Base-by-base conservation (phyloP, 1,284 basidiomycete species). In the Somion occarium region DNA sequence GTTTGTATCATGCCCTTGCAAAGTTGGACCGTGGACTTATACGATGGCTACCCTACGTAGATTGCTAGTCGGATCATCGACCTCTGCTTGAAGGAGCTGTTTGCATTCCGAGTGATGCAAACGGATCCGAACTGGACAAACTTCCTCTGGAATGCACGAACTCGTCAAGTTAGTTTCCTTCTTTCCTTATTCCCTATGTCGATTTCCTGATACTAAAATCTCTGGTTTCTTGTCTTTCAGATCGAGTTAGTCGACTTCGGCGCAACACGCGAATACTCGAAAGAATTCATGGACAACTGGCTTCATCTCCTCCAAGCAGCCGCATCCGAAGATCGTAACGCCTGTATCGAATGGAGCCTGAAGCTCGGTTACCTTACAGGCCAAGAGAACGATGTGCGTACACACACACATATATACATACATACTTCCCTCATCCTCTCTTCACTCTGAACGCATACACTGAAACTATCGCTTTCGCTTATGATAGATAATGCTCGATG, bases 61-160 rank as follows among this genome's bases (percentile, higher is more conserved):
- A 96, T 99, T 61, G 92, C 93, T 1, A 72, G 78, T 2, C 77
- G 84, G 47, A 81, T 98, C 48, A 76, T 98, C 46, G 86, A 92
- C 47, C 78, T 99, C 2, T 97, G 93, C 62, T 73, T 99, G 38
- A 83, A 80, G 52, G 96, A 99, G 66, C 80, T 98, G 12, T 97
- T 98, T 69, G 76, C 85, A 53, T 97, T 95, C 73, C 76, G 91
- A 22, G 73, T 90, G 44, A 98, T 99, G 97, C 97, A 99, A 69
- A 99, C 96, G 0, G 96, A 99, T 68, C 96, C 97, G 1, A 99
- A 99, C 65, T 98, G 92, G 91, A 91, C 91, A 20, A 99, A 98
- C 68, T 99, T 99, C 72, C 73, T 99, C 24, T 98, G 88, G 83
- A 89, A 95, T 68, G 64, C 74, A 3, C 52, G 68, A 3, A 81